phyloP scores from a whole-genome alignment of 371 early-diverging fungal species.

The Rhizomucor pusillus region DNA sequence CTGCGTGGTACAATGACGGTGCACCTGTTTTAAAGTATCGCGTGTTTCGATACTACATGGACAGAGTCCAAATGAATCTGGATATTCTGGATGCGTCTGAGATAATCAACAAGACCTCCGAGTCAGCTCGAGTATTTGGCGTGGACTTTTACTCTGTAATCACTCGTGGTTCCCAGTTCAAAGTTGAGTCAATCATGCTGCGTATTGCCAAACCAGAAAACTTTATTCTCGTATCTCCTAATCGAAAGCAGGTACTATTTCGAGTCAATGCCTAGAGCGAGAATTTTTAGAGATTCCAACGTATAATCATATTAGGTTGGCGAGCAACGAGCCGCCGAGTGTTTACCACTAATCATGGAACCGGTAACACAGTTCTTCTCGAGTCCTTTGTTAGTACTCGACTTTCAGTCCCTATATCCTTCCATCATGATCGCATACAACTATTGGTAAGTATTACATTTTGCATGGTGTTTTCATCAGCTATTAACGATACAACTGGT shows the following conservation, averaged over 20 bases:
- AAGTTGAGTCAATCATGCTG: constrained; percentile 85
- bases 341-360: constrained; percentile 86
- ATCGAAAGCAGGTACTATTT: constrained; percentile 54
- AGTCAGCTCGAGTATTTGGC: constrained; percentile 87
- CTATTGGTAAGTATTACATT: constrained; percentile 59
- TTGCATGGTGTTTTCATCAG: neutral
- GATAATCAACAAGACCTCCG: constrained; percentile 69
- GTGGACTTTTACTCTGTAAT: constrained; percentile 84
- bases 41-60: constrained; percentile 61
- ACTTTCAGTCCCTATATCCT: constrained; percentile 92
- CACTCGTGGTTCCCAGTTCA: constrained; percentile 87
- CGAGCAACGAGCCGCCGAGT: constrained; percentile 73
- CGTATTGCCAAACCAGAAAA: constrained; percentile 84
- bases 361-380: constrained; percentile 78
- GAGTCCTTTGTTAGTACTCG: constrained; percentile 82
- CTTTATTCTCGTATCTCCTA: constrained; percentile 62
- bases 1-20: constrained; percentile 61
- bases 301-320: constrained; percentile 48
- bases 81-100: constrained; percentile 73
- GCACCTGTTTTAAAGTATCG: constrained; percentile 54
- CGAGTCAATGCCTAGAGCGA: neutral
- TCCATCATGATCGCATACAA: constrained; percentile 95
- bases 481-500: too few relatives aligned
- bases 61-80: constrained; percentile 65
- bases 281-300: neutral